Base-by-base conservation (phyloP, 2,329 filamentous ascomycete species). In the Colletotrichum navitas region DNA sequence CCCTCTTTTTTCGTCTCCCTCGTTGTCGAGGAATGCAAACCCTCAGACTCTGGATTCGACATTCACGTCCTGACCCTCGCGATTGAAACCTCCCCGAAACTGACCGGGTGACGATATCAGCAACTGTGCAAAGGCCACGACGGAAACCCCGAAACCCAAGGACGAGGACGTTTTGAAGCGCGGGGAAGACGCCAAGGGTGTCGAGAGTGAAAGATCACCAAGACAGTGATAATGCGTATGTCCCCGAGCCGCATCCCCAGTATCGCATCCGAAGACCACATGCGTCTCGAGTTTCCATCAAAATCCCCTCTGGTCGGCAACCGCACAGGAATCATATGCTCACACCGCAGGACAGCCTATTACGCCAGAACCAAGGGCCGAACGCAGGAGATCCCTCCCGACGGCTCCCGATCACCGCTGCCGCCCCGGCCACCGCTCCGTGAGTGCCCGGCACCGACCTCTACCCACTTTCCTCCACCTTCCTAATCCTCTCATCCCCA, bases 331-430 rank as follows among this genome's bases (percentile, higher is more conserved):
- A 41, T 16, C 54, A 14, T 51, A 12, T 68, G 41, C 67, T 70
- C 18, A 70, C 56, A 24, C 29, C n/a, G 18, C 21, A 21, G 5
- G n/a, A 32, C 58, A 71, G 69, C 69, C 5, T 71, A 71, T n/a
- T 71, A 71, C 32, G 69, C 69, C 36, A 68, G 69, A 49, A 71
- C 69, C 36, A 71, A 71, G 64, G 69, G 69, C 54, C 65, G 69
- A 59, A 71, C 69, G 39, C 69, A 71, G 55, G 69, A 71, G 49
- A 71, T 71, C 59, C 69, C 69, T 6, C 65, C 69, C n/a, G 65
- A 71, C 65, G 68, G 68, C 54, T 60, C 68, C 59, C 68, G 68
- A 39, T 71, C 69, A 49, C 69, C 65, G 45, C 59, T 68, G 24
- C 69, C 68, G 47, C 69, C 69, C 32, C 69, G 69, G 69, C 63